These are phyloP conservation scores for Ceratobasidium sp. DNA, from an alignment of 1,284 basidiomycete genomes.

Conservation along the genomic window DNA sequence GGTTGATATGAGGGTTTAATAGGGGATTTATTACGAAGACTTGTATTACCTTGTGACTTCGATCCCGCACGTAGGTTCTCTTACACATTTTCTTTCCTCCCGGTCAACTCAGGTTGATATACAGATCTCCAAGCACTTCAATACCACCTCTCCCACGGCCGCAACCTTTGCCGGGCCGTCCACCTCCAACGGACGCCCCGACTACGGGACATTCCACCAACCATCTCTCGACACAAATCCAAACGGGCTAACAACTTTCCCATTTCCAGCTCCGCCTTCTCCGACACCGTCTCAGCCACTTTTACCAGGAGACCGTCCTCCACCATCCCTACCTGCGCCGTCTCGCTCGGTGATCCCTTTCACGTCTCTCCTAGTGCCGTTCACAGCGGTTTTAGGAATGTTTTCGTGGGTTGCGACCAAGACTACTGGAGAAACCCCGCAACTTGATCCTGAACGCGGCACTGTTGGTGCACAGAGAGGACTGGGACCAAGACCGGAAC, in stretches of 20 bases:
- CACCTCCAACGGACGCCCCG: conserved; percentile 3
- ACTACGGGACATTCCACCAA: conserved; percentile 27
- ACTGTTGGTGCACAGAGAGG: conserved; percentile 14
- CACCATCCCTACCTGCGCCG: conserved; percentile 54
- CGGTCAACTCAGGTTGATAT: not conserved
- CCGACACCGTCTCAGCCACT: conserved; percentile 25
- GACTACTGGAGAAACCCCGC: not conserved
- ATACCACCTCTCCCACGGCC: conserved; percentile 28
- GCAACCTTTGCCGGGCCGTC: conserved; percentile 28
- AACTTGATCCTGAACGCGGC: not conserved
- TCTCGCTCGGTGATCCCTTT: conserved; percentile 64
- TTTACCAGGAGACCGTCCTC: conserved; percentile 25
- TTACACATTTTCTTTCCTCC: not conserved
- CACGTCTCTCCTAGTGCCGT: conserved; percentile 48
- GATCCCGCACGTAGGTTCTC: conserved; percentile 2
- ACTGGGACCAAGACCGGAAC: not conserved
- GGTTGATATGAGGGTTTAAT: not conserved
- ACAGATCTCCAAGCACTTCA: conserved; percentile 23
- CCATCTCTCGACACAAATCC: conserved; percentile 18
- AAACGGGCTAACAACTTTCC: conserved; percentile 2
- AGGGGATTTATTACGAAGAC: conserved; percentile 66
- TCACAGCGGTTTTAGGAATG: conserved; percentile 24
- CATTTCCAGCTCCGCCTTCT: conserved; percentile 18
- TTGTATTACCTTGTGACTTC: conserved; percentile 66
- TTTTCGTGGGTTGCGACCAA: conserved; percentile 31